These are phyloP conservation scores for Saturnispora saitoi DNA, from an alignment of 805 yeast genomes.

Conservation along the genomic window DNA sequence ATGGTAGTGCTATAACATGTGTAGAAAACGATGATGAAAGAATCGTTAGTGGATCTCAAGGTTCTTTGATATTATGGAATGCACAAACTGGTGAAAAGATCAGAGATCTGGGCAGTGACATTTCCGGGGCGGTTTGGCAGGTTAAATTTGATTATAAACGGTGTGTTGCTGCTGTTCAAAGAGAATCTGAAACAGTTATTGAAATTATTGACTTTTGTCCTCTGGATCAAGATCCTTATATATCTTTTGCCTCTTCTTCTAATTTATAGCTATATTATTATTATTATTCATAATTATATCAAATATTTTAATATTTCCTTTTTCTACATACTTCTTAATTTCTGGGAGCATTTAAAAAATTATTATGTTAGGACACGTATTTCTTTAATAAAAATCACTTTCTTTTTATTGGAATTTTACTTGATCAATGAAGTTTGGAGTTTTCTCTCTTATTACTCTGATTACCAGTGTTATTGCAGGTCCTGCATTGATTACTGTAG, in stretches of 20 bases:
- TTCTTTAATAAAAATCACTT: background rate
- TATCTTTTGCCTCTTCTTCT: background rate
- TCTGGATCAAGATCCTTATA: conserved; percentile 15
- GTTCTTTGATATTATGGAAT: conserved; percentile 83
- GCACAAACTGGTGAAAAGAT: conserved; percentile 68
- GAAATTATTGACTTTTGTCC: conserved; percentile 77
- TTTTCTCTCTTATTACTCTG: background rate
- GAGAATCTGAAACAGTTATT: conserved; percentile 56
- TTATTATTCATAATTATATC: background rate
- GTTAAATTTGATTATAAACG: conserved; percentile 77
- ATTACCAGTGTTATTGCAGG: background rate
- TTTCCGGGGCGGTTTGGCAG: conserved; percentile 89
- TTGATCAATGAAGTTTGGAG: background rate
- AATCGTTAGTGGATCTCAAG: conserved; percentile 83
- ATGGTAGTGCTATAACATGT: conserved; percentile 83
- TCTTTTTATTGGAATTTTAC: background rate
- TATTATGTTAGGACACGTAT: background rate
- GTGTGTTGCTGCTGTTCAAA: conserved; percentile 86
- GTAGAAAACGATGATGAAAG: conserved; percentile 81
- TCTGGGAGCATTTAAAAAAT: background rate
- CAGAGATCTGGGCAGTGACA: conserved; percentile 63
- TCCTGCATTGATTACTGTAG: conserved; percentile 21
- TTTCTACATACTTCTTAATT: background rate
- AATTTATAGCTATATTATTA: conserved; percentile 1
- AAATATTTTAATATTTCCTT: background rate